phyloP scores from a whole-genome alignment of 2,329 filamentous ascomycete genomes.

The Calonectria pseudoreteaudii region DNA sequence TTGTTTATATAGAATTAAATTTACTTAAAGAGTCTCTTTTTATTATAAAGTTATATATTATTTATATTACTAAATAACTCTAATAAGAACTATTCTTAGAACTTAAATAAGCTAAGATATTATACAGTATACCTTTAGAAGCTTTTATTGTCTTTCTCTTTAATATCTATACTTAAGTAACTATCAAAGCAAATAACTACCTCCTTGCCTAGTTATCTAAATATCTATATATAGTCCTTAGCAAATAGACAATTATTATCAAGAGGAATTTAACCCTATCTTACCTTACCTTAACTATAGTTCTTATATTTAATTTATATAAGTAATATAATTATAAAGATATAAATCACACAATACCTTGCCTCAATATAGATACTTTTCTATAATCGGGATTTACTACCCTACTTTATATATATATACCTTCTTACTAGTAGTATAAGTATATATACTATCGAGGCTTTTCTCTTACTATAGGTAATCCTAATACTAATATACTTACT shows the following conservation, averaged over 20 bases:
- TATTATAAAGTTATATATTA: background rate
- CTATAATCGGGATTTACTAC: background rate
- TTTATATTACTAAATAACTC: background rate
- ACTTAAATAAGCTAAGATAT: background rate
- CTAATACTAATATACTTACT: background rate
- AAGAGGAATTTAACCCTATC: background rate
- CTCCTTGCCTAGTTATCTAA: background rate
- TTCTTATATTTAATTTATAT: background rate
- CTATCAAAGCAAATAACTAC: background rate
- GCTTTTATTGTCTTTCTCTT: background rate
- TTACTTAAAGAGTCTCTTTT: background rate
- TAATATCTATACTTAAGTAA: background rate
- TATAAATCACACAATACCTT: background rate
- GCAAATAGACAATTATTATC: background rate
- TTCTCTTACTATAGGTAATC: background rate
- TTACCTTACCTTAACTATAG: conserved; percentile 1
- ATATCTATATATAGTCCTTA: background rate
- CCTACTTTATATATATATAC: background rate
- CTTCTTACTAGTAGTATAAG: background rate
- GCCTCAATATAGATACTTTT: background rate
- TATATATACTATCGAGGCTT: background rate
- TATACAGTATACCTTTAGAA: background rate
- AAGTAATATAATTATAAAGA: conserved; percentile 7
- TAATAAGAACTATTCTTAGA: background rate
- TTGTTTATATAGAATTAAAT: background rate